Percentiles rank a stretch among this genome's conserved stretches.
These are phyloP conservation scores for Craterostigma plantagineum DNA, from an alignment of 257 asterid genomes.

Conservation along the genomic window DNA sequence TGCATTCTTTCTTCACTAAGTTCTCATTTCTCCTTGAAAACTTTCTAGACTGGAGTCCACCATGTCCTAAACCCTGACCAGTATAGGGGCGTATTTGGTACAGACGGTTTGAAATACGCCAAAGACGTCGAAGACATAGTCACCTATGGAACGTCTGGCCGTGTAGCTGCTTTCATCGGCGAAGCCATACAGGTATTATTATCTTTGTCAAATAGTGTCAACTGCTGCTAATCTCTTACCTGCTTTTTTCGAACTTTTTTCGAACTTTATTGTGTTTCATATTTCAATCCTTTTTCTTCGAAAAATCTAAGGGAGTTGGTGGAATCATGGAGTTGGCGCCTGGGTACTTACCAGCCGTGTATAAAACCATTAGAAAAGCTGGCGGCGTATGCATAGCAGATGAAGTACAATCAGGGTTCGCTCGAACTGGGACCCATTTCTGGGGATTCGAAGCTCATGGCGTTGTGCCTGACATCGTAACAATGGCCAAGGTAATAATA, in stretches of 20 bases:
- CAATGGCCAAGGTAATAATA: constrained; percentile 74
- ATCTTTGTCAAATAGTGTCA: no score
- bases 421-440: constrained; percentile 75
- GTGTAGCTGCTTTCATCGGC: constrained; percentile 63
- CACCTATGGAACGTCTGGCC: constrained; percentile 74
- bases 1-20: background rate
- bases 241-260: no score
- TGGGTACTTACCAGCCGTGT: constrained; percentile 76
- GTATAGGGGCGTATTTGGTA: constrained; percentile 77
- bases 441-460: constrained; percentile 97
- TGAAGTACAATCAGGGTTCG: constrained; percentile 93
- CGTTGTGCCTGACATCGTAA: constrained; percentile 85
- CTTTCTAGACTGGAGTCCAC: constrained; percentile 66
- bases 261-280: no score
- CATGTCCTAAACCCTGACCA: constrained; percentile 86
- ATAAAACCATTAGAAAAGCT: constrained; percentile 44
- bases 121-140: constrained; percentile 78
- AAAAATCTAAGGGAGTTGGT: constrained; percentile 61
- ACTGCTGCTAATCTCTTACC: no score
- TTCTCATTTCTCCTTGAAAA: background rate
- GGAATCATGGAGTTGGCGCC: constrained; percentile 96
- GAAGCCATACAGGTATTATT: constrained; percentile 79
- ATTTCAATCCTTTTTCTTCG: no score
- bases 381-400: constrained; percentile 97
- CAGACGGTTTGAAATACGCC: constrained; percentile 74